These are phyloP conservation scores for Hypoxylon sp. DNA, from an alignment of 2,329 filamentous ascomycete genomes.

Conservation along the genomic window DNA sequence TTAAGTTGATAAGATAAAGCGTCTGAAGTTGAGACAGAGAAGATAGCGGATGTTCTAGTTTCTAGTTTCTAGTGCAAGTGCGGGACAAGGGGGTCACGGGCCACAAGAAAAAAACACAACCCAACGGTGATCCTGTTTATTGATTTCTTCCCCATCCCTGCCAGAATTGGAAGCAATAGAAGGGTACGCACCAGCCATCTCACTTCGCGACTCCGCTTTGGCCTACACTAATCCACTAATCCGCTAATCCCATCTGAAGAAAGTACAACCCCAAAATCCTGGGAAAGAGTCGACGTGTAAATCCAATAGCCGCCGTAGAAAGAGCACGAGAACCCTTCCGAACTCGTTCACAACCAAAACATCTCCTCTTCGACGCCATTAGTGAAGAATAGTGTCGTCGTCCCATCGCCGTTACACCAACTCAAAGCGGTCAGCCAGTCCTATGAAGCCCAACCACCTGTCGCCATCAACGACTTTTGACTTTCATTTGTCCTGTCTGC, in stretches of 20 bases:
- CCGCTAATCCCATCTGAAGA: slow-evolving; percentile 30
- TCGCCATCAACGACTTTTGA: slow-evolving; percentile 39
- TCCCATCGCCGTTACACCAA: slow-evolving; percentile 37
- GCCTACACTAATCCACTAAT: slow-evolving; percentile 24
- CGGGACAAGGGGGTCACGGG: slow-evolving; percentile 30
- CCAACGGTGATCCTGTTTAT: slow-evolving; percentile 36
- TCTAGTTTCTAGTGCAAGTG: slow-evolving; percentile 15
- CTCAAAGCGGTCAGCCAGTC: slow-evolving; percentile 42
- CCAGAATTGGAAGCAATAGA: slow-evolving; percentile 10
- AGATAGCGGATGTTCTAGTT: slow-evolving; percentile 26
- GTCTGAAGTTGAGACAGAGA: slow-evolving; percentile 20
- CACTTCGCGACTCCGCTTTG: slow-evolving; percentile 38
- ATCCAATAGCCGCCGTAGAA: slow-evolving; percentile 43
- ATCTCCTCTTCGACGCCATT: slow-evolving; percentile 4
- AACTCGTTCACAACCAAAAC: slow-evolving; percentile 19
- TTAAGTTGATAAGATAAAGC: slow-evolving; percentile 34
- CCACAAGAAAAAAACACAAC: slow-evolving; percentile 18
- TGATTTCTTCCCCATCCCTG: slow-evolving; percentile 29
- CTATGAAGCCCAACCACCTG: slow-evolving; percentile 47
- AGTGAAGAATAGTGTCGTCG: slow-evolving; percentile 12
- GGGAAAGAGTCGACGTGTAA: slow-evolving; percentile 39
- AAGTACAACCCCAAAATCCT: slow-evolving; percentile 41
- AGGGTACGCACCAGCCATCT: slow-evolving; percentile 20
- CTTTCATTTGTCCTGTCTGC: slow-evolving; percentile 41
- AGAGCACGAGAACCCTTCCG: slow-evolving; percentile 37